phyloP scores from a whole-genome alignment of 768 basidiomycete species.

The Tulasnella sp. region DNA sequence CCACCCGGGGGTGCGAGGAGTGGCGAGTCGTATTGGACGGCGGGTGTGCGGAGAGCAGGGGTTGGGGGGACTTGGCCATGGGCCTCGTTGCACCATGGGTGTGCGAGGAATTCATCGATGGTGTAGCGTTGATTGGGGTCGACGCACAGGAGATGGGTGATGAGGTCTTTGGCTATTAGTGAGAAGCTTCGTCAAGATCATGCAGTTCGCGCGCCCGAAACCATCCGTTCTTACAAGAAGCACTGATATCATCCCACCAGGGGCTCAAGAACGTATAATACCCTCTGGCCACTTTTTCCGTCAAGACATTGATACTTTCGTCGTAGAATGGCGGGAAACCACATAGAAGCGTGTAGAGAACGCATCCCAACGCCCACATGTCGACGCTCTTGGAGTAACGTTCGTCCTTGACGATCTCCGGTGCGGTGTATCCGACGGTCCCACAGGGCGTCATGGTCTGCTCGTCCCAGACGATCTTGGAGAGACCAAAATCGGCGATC shows the following conservation, averaged over 20 bases:
- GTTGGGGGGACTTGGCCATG: slow-evolving; percentile 50
- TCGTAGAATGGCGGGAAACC: slow-evolving; percentile 99
- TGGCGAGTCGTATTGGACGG: slow-evolving; percentile 70
- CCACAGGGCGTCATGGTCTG: slow-evolving; percentile 99
- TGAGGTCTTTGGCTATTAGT: slow-evolving; percentile 80
- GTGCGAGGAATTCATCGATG: slow-evolving; percentile 93
- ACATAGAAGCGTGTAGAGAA: slow-evolving; percentile 95
- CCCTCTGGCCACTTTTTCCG: slow-evolving; percentile 94
- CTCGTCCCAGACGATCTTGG: slow-evolving; percentile 98
- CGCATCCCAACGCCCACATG: slow-evolving; percentile 99
- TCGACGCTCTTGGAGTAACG: slow-evolving; percentile 93
- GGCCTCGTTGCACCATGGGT: slow-evolving; percentile 74
- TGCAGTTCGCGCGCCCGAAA: too few species aligned
- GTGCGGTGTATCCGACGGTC: slow-evolving; percentile 99
- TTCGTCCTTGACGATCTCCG: slow-evolving; percentile 99
- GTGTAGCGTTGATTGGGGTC: slow-evolving; percentile 93
- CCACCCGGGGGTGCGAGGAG: slow-evolving; percentile 71
- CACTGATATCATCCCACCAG: slow-evolving; percentile 97
- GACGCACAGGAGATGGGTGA: slow-evolving; percentile 87
- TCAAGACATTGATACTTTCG: slow-evolving; percentile 94
- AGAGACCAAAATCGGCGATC: slow-evolving; percentile 96
- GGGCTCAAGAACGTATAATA: slow-evolving; percentile 98
- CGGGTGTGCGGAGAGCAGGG: slow-evolving; percentile 35
- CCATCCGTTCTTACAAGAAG: slow-evolving; percentile 42
- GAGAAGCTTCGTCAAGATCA: slow-evolving; percentile 17